Evolutionary conservation across 2,329 filamentous ascomycete genomes (phyloP), one percentile per base, ranked within the genome.

Genomic region (Aspergillus brasiliensis): DNA sequence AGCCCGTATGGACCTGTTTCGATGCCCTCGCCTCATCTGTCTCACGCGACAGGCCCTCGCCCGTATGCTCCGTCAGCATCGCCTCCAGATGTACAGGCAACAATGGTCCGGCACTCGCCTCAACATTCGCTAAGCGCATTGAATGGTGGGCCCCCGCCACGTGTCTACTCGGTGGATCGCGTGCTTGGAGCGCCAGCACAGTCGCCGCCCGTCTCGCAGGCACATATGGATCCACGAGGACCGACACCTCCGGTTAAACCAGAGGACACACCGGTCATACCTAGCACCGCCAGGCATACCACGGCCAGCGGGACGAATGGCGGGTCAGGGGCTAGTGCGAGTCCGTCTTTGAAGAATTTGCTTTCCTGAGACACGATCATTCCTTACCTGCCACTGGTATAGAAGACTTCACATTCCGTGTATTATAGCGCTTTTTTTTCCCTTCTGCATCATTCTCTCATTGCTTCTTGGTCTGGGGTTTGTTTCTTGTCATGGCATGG

Each of bases 311-410:
- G 69, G 17, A 68, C 69, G 17, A 67, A 63, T 51, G 62, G 65
- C 2, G 71, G 70, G 31, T 75, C 76, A 53, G 89, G 89, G n/a
- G 90, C 90, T 3, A 92, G 90, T 69, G 89, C 90, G 15, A 92
- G 88, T 69, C 89, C 90, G 10, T 92, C 90, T 8, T 74, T 93
- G 62, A 86, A 88, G 67, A 92, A 93, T 69, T 75, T 93, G 51
- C 81, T 93, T 56, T 89, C 86, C 51, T 91, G 76, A 78, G 51
- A 51, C 44, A 11, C 31, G 31, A 34, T 13, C 11, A 34, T 34
- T 5, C 6, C 11, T 34, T 34, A 34, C 40, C 25, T n/a, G 21
- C 31, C 49, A 54, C 25, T 48, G 38, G 47, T 15, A 48, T 38
- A 56, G 54, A 58, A 42, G 27, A 49, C 40, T 46, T n/a, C n/a